Base-by-base conservation (phyloP, 2,329 filamentous ascomycete species). In the Blastomyces parvus region DNA sequence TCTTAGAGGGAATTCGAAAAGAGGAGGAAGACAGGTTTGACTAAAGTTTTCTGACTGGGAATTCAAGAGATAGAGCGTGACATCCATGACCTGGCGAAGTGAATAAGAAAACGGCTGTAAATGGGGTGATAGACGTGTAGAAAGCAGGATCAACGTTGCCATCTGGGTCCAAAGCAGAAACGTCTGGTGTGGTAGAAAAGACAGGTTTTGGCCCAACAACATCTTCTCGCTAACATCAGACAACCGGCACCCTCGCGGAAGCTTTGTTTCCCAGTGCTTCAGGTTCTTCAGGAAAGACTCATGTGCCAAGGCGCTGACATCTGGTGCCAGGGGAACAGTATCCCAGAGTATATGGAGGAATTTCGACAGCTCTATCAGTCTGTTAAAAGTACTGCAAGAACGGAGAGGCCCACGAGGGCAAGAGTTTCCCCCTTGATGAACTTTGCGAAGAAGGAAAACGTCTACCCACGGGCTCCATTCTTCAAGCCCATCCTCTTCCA, bases 401-500 rank as follows among this genome's bases (percentile, higher is more conserved):
- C 80, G 75, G 14, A 80, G 74, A 3, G 76, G 77, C 13, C 76
- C 74, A 22, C 73, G 72, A 44, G 72, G 71, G 62, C 75, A 74
- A 7, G 71, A 68, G 33, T 69, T 67, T 2, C 69, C 69, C 27
- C 69, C 66, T 33, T 68, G 65, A 42, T 70, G 36, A 22, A 53
- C 69, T 58, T 66, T 63, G 30, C 69, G 67, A 63, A 70, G 66
- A 65, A 76, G 65, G 63, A 78, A 68, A 64, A 79, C 79, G 33
- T 85, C 83, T 22, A 80, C 79, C 88, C 88, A 91, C 1, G 86
- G 84, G 67, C 88, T 85, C 88, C 88, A 90, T 74, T 90, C 87
- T 69, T 90, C 88, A 25, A 87, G 75, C 1, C 86, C 86, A 67
- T 88, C 85, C 71, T 89, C 86, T 33, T 84, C 79, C 2, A 88